A percentile compares a stretch with the other conserved stretches of the same genome.
phyloP scores from a whole-genome alignment of 805 yeast species.

The Wickerhamiella spandovensis region DNA sequence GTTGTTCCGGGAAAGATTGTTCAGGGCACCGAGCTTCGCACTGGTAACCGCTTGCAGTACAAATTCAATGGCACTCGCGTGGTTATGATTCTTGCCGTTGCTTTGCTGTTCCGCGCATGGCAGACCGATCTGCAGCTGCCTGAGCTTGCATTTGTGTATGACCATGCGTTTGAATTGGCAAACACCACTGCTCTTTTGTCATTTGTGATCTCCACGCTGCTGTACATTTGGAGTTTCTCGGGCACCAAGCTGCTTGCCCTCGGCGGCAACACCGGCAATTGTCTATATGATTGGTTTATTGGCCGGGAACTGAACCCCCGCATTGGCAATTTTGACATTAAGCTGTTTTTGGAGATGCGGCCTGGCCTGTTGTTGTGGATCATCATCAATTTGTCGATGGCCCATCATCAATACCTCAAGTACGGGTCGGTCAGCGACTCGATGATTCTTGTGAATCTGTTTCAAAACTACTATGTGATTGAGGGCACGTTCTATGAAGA shows the following conservation, averaged over 20 bases:
- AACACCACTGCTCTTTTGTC: conserved; percentile 53
- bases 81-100: conserved; percentile 27
- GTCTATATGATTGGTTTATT: conserved; percentile 84
- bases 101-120: conserved; percentile 40
- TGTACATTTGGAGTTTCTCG: conserved; percentile 51
- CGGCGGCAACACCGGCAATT: conserved; percentile 74
- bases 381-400: conserved; percentile 58
- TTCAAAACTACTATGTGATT: conserved; percentile 72
- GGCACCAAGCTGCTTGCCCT: conserved; percentile 56
- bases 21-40: conserved; percentile 61
- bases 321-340: conserved; percentile 72
- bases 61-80: conserved; percentile 70
- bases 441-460: conserved; percentile 46
- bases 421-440: conserved; percentile 57
- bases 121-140: conserved; percentile 47
- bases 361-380: conserved; percentile 90
- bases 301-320: conserved; percentile 95
- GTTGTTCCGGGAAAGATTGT: conserved; percentile 50
- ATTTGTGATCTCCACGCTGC: conserved; percentile 44
- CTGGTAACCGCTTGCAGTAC: conserved; percentile 56
- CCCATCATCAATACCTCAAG: conserved; percentile 63
- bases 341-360: conserved; percentile 81
- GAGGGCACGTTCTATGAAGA: conserved; percentile 90
- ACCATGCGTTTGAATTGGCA: conserved; percentile 52
- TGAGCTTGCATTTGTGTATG: conserved; percentile 65